Percentiles rank a stretch among this genome's conserved stretches.
Conservation (phyloP, 2,329 filamentous ascomycete species). For the Torrubiellomyces zombiae region DNA sequence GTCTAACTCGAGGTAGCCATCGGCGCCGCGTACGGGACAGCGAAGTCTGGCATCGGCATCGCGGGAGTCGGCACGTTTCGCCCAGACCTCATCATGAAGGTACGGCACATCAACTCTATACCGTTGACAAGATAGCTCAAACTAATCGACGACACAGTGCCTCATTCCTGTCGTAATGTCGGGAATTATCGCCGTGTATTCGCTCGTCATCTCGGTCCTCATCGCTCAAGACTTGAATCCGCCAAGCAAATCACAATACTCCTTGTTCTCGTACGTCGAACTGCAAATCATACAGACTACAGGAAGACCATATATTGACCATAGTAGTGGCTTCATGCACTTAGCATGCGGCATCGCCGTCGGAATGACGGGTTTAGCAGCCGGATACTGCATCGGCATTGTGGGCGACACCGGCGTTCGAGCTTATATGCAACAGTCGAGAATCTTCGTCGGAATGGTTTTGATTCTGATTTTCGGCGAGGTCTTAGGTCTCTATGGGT, state of each 20-base stretch:
- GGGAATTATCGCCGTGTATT: slow-evolving; percentile 96
- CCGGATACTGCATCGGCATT: slow-evolving; percentile 90
- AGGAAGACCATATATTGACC: background rate
- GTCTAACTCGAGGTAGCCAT: slow-evolving; percentile 22
- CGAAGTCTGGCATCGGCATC: slow-evolving; percentile 79
- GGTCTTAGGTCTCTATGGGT: slow-evolving; percentile 94
- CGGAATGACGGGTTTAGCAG: slow-evolving; percentile 79
- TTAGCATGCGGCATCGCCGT: slow-evolving; percentile 81
- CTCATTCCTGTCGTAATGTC: slow-evolving; percentile 92
- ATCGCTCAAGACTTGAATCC: slow-evolving; percentile 81
- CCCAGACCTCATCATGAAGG: slow-evolving; percentile 85
- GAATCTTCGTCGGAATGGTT: slow-evolving; percentile 97
- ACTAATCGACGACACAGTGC: slow-evolving; percentile 34
- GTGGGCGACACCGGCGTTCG: slow-evolving; percentile 90
- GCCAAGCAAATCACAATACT: slow-evolving; percentile 48
- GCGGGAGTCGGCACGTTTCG: slow-evolving; percentile 72
- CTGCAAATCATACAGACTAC: background rate
- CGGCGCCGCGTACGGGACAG: slow-evolving; percentile 74
- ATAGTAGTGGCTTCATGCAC: slow-evolving; percentile 70
- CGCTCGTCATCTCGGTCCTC: slow-evolving; percentile 88
- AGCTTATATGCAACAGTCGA: slow-evolving; percentile 88
- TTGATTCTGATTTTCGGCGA: slow-evolving; percentile 97
- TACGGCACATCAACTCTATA: no score
- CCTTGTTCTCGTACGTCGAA: slow-evolving; percentile 57
- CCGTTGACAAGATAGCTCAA: no score